Evolutionary conservation across 78 protist species (phyloP).

Genomic region (Dictyostelium capitatum): DNA sequence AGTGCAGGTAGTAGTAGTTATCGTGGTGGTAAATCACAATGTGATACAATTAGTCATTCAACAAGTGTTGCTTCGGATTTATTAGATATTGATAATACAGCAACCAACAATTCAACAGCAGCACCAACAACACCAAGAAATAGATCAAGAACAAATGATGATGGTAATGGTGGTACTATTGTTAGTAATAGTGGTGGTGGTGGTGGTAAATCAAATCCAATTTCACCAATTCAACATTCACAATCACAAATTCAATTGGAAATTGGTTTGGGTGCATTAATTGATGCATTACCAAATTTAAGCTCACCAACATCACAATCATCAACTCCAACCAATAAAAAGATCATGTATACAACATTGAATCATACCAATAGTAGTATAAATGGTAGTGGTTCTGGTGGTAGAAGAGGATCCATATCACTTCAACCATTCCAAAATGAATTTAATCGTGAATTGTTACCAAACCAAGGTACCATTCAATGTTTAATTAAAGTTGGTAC

Average conservation of each 20-base stretch:
- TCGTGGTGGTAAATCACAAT: constrained; percentile 1
- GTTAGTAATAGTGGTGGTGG: neutral
- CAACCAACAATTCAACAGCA: neutral
- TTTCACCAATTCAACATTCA: neutral
- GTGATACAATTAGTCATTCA: constrained; percentile 23
- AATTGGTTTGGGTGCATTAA: neutral
- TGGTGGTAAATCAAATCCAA: neutral
- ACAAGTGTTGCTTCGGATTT: constrained; percentile 9
- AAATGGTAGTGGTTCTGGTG: neutral
- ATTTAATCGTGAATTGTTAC: constrained; percentile 26
- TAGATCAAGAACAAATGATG: constrained; percentile 13
- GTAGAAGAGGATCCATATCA: constrained; percentile 49
- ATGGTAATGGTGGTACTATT: neutral
- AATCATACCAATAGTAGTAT: neutral
- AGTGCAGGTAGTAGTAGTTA: constrained; percentile 4
- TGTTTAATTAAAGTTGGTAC: constrained; percentile 35
- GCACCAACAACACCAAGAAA: constrained; percentile 18
- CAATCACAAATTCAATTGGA: constrained; percentile 8
- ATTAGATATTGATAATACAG: constrained; percentile 14
- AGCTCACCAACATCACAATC: neutral
- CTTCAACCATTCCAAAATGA: constrained; percentile 70
- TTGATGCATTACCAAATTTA: constrained; percentile 26
- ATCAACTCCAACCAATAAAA: constrained; percentile 8
- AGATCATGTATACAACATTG: neutral
- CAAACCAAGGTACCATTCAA: constrained; percentile 65